A percentile compares a stretch with the other conserved stretches of the same genome.
Evolutionary conservation across 345 rosid species (phyloP).

Genomic region (Abelmoschus esculentus): DNA sequence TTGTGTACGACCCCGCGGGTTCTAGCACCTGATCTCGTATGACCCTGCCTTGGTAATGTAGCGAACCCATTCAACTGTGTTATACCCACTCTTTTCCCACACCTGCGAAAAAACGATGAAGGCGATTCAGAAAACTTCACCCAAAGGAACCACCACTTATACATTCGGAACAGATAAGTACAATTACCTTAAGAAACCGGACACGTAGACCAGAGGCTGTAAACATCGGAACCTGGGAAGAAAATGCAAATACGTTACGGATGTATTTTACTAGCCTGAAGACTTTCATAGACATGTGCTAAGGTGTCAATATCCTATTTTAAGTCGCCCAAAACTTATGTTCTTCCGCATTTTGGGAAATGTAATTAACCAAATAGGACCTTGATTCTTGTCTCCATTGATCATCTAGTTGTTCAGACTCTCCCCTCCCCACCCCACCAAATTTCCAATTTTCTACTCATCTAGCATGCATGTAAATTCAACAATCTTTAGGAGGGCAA

Average conservation of each 20-base stretch:
- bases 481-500: too few relatives aligned
- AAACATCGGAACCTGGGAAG: slow-evolving; percentile 90
- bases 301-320: background rate
- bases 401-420: too few relatives aligned
- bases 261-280: background rate
- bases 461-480: too few relatives aligned
- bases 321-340: background rate
- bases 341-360: background rate
- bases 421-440: too few relatives aligned
- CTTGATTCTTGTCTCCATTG: too few relatives aligned
- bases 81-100: slow-evolving; percentile 99
- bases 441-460: background rate
- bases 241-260: background rate
- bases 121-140: background rate
- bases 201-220: slow-evolving; percentile 98
- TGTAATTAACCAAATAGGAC: background rate
- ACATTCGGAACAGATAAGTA: slow-evolving; percentile 6
- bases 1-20: background rate
- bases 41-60: slow-evolving; percentile 97
- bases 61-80: slow-evolving; percentile 98
- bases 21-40: slow-evolving; percentile 90
- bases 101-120: slow-evolving; percentile 41
- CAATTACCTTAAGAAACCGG: slow-evolving; percentile 79
- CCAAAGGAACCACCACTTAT: background rate
- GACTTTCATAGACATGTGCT: background rate